Base-by-base conservation (phyloP, 768 basidiomycete genomes). In the Baorangia bicolor region DNA sequence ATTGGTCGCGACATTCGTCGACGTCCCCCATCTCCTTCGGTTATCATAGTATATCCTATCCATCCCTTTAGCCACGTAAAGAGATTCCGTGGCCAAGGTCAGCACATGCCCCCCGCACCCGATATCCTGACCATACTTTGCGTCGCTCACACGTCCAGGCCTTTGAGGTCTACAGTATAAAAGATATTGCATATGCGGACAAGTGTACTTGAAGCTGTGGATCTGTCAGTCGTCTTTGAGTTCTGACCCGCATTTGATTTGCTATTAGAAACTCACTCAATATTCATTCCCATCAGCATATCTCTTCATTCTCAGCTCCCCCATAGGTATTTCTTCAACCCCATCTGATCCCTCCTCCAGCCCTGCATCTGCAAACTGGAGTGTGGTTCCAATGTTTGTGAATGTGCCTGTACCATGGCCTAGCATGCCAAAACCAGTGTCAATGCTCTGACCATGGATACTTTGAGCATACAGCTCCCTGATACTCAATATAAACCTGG, bases 401-500 rank as follows among this genome's bases (percentile, higher is more conserved):
- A 20, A 7, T 2, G 25, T 47, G 30, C 13, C 23, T 12, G 13
- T 5, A 10, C 7, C n/a, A 20, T 21, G 23, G 23, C 5, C 14
- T 4, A 3, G 1, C 33, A 45, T 43, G 9, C 54, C 54, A 37
- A 59, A 59, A 16, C 58, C 54, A 4, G 34, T 33, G 23, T 59
- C 58, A 5, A 51, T 1, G 9, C 5, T 4, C 28, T 33, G 35
- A 13, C n/a, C 45, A 20, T 28, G 20, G 28, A 44, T 3, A 8
- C 14, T 11, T 16, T 25, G 33, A 4, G 44, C 53, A 38, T 58
- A 38, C 5, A 51, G 16, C 5, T 56, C 53, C 41, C 58, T 30
- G 0, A 59, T 33, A 20, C 50, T 51, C 43, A 59, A 7, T n/a
- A 59, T 47, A 27, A 59, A 56, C 20, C 49, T 27, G 11, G 57